These are phyloP conservation scores for Xanthoparmelia taractica DNA, from an alignment of 495 filamentous ascomycete species.

Conservation along the genomic window DNA sequence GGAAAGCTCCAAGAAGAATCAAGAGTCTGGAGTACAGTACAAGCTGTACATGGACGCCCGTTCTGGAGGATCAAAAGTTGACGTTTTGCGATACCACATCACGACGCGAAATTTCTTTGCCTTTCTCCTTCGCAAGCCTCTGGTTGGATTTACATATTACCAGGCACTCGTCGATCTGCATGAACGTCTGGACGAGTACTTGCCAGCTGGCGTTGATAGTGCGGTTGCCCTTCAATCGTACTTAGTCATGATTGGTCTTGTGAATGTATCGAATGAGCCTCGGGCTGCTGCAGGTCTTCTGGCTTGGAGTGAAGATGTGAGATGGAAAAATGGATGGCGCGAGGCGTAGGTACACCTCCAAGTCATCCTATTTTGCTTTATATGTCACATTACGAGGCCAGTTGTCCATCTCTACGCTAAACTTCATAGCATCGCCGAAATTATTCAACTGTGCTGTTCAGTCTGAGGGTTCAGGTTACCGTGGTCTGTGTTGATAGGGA, in stretches of 20 bases:
- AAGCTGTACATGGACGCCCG: conserved; percentile 52
- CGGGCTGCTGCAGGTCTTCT: conserved; percentile 51
- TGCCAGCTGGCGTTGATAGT: conserved; percentile 41
- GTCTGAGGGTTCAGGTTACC: too few relatives aligned
- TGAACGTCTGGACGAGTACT: conserved; percentile 45
- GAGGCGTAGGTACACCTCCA: conserved; percentile 36
- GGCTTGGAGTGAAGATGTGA: conserved; percentile 52
- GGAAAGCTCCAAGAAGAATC: neutral
- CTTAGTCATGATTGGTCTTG: conserved; percentile 44
- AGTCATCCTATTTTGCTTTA: neutral
- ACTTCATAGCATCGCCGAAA: neutral
- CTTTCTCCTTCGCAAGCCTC: conserved; percentile 45
- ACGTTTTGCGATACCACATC: conserved; percentile 46
- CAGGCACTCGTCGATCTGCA: conserved; percentile 51
- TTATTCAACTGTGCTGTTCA: too few relatives aligned
- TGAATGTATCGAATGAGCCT: conserved; percentile 55
- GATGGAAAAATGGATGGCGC: conserved; percentile 57
- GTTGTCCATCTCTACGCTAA: neutral
- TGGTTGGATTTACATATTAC: conserved; percentile 50
- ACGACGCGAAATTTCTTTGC: conserved; percentile 60
- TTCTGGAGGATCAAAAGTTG: conserved; percentile 36
- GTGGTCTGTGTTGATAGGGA: neutral
- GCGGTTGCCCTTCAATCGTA: conserved; percentile 36
- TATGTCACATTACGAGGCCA: neutral
- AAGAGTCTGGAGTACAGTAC: conserved; percentile 27